A percentile compares a stretch with the other conserved stretches of the same genome.
Conservation (phyloP, 2,329 filamentous ascomycete species). For the Endothia cerciana region DNA sequence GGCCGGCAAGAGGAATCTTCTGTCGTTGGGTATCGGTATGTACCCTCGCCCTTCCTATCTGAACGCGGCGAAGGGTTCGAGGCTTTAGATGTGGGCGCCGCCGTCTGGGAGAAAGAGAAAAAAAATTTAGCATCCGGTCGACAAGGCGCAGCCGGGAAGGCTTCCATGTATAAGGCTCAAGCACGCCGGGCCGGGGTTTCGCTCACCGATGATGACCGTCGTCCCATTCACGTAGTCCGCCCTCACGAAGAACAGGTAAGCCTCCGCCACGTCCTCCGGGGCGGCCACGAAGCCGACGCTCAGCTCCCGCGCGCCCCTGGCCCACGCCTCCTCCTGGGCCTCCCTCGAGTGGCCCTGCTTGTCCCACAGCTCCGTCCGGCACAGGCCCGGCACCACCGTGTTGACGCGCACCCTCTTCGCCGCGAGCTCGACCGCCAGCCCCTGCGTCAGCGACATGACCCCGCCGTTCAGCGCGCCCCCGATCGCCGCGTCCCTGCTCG, state of each 20-base stretch:
- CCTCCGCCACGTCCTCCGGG: constrained; percentile 37
- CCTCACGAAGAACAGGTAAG: constrained; percentile 36
- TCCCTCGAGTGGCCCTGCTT: constrained; percentile 37
- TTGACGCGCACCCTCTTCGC: constrained; percentile 38
- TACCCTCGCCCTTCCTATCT: background rate
- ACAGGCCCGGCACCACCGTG: constrained; percentile 39
- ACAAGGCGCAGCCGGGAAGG: background rate
- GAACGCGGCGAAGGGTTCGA: background rate
- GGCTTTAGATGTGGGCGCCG: constrained; percentile 19
- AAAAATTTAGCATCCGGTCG: background rate
- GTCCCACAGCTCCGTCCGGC: constrained; percentile 40
- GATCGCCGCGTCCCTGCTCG: constrained; percentile 42
- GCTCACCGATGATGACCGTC: constrained; percentile 35
- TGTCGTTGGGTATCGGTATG: background rate
- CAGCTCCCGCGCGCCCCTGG: constrained; percentile 30
- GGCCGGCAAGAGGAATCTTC: background rate
- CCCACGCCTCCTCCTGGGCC: constrained; percentile 35
- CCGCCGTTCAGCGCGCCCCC: constrained; percentile 40
- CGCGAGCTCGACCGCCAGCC: constrained; percentile 36
- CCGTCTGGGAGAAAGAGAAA: constrained; percentile 16
- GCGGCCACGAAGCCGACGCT: constrained; percentile 36
- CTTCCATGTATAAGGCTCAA: background rate
- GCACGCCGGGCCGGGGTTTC: background rate
- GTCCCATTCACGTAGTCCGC: constrained; percentile 37
- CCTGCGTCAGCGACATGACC: constrained; percentile 36